A percentile compares a stretch with the other conserved stretches of the same genome.
phyloP scores from a whole-genome alignment of 2,329 filamentous ascomycete genomes.

The Cucurbitaria berberidis region DNA sequence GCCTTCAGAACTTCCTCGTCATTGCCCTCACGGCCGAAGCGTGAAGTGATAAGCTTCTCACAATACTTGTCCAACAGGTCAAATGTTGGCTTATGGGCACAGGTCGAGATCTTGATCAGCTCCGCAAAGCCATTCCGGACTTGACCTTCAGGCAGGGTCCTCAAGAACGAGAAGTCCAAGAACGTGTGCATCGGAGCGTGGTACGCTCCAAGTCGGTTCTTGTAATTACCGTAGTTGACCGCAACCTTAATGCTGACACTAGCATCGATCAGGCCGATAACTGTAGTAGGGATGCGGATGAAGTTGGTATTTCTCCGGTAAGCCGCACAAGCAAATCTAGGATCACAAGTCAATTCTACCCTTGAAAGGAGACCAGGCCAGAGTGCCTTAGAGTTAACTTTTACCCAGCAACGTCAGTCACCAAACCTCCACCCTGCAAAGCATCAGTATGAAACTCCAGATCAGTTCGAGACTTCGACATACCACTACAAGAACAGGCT shows the following conservation, averaged over 20 bases:
- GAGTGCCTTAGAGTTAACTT: constrained; percentile 57
- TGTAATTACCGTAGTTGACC: constrained; percentile 77
- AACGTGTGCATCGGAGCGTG: constrained; percentile 75
- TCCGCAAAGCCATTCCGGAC: constrained; percentile 77
- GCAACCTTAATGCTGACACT: constrained; percentile 80
- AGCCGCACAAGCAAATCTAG: constrained; percentile 65
- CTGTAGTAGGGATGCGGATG: constrained; percentile 75
- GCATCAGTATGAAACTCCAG: constrained; percentile 12
- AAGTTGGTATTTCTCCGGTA: constrained; percentile 76
- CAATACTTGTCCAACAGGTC: constrained; percentile 72
- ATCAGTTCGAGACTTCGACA: constrained; percentile 4
- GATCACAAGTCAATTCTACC: constrained; percentile 25
- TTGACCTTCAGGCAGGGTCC: constrained; percentile 69
- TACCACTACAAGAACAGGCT: constrained; percentile 46
- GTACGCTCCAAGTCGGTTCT: constrained; percentile 76
- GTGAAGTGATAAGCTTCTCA: constrained; percentile 69
- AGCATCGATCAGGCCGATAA: constrained; percentile 77
- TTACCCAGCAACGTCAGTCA: constrained; percentile 68
- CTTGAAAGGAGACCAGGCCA: constrained; percentile 46
- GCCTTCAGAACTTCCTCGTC: constrained; percentile 64
- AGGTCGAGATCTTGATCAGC: constrained; percentile 77
- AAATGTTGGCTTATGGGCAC: constrained; percentile 70
- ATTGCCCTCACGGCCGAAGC: constrained; percentile 67
- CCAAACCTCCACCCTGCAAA: constrained; percentile 49
- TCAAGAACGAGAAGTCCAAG: constrained; percentile 75